Evolutionary conservation across 164 flowering plant species (phyloP).

Genomic region (Liriodendron chinense): DNA sequence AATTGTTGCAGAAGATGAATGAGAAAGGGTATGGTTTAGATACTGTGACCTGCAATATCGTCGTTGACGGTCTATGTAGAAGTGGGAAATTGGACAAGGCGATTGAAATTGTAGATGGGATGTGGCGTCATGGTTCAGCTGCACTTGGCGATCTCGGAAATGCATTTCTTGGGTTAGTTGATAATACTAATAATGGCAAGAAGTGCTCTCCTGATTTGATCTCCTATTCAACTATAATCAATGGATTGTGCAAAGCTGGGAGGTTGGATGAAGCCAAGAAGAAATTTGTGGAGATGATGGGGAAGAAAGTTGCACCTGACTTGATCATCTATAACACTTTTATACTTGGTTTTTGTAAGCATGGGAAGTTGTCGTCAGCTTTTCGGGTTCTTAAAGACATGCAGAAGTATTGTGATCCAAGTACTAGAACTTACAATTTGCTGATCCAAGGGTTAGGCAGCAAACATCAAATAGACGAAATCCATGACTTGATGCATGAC

Average conservation of each 20-base stretch:
- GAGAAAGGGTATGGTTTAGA: constrained; percentile 72
- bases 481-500: constrained; percentile 68
- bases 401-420: constrained; percentile 80
- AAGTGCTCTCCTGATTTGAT: constrained; percentile 75
- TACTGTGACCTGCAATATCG: constrained; percentile 82
- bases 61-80: constrained; percentile 75
- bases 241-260: constrained; percentile 69
- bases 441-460: constrained; percentile 70
- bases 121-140: constrained; percentile 91
- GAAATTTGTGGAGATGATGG: constrained; percentile 76
- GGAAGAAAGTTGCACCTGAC: constrained; percentile 67
- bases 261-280: constrained; percentile 85
- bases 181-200: constrained; percentile 37
- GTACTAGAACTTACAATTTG: constrained; percentile 68
- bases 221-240: constrained; percentile 72
- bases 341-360: constrained; percentile 57
- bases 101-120: constrained; percentile 56
- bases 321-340: constrained; percentile 59
- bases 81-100: constrained; percentile 80
- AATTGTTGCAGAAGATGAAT: constrained; percentile 79
- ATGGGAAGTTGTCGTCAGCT: constrained; percentile 78
- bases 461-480: constrained; percentile 69
- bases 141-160: constrained; percentile 79
- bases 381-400: constrained; percentile 87
- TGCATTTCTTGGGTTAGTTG: constrained; percentile 58